Percentiles rank a stretch among this genome's conserved stretches.
Conservation (phyloP, 2,329 filamentous ascomycete species). For the Shiraia bambusicola region DNA sequence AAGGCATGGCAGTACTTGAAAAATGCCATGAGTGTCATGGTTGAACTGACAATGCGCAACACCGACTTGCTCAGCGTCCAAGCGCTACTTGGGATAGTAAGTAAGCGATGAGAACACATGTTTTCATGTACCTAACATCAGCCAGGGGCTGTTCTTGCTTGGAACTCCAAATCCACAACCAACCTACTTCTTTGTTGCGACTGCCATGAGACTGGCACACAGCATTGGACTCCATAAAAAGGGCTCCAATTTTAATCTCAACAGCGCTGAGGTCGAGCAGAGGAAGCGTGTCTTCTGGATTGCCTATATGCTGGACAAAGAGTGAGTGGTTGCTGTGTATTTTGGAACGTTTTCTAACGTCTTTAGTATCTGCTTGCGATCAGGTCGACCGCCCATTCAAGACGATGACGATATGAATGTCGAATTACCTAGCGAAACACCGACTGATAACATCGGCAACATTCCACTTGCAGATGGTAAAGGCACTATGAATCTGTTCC, state of each 20-base stretch:
- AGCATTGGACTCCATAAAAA: slow-evolving; percentile 95
- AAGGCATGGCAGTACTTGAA: slow-evolving; percentile 96
- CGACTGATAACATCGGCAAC: slow-evolving; percentile 89
- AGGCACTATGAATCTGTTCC: slow-evolving; percentile 92
- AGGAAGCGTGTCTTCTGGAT: slow-evolving; percentile 78
- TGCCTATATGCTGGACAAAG: slow-evolving; percentile 71
- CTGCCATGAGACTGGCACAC: slow-evolving; percentile 86
- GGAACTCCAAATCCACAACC: slow-evolving; percentile 96
- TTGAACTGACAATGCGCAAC: slow-evolving; percentile 92
- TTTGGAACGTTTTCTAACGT: slow-evolving; percentile 16
- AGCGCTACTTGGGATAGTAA: slow-evolving; percentile 82
- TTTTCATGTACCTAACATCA: slow-evolving; percentile 17
- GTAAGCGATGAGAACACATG: slow-evolving; percentile 9
- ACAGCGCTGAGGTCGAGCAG: slow-evolving; percentile 92
- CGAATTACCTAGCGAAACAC: slow-evolving; percentile 87
- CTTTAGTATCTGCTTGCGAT: slow-evolving; percentile 64
- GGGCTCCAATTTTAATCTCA: slow-evolving; percentile 88
- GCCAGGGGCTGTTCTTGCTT: slow-evolving; percentile 79
- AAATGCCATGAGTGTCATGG: slow-evolving; percentile 91
- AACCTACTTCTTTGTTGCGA: slow-evolving; percentile 85
- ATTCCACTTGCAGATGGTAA: slow-evolving; percentile 87
- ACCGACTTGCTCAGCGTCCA: slow-evolving; percentile 94
- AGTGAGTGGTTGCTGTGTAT: slow-evolving; percentile 46
- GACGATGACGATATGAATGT: slow-evolving; percentile 92
- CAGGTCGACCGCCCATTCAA: slow-evolving; percentile 70